Percentiles rank a stretch among this genome's conserved stretches.
phyloP scores from a whole-genome alignment of 345 rosid species.

The Moricandia arvensis region DNA sequence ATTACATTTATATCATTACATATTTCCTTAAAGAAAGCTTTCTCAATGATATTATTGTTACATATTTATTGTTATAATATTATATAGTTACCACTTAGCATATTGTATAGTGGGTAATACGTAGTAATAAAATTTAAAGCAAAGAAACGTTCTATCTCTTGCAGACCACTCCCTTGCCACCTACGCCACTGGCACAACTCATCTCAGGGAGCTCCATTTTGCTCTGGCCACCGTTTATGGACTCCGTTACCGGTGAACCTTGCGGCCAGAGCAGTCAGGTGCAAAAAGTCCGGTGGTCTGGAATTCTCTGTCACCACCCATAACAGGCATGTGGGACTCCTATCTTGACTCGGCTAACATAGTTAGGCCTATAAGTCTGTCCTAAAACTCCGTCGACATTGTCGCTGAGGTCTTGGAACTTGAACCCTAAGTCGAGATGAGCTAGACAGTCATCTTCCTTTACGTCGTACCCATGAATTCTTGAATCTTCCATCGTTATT shows the following conservation, averaged over 20 bases:
- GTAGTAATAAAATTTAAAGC: not conserved
- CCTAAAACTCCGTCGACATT: slow-evolving; percentile 63
- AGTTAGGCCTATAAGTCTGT: slow-evolving; percentile 52
- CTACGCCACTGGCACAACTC: slow-evolving; percentile 47
- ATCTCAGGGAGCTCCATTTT: slow-evolving; percentile 39
- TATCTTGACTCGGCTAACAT: slow-evolving; percentile 56
- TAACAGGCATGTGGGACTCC: slow-evolving; percentile 61
- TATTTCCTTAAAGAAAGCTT: not conserved
- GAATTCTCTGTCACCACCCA: slow-evolving; percentile 60
- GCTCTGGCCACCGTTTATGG: not conserved
- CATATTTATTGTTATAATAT: not conserved
- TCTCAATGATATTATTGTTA: not conserved
- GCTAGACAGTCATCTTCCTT: slow-evolving; percentile 60
- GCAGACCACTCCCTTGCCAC: slow-evolving; percentile 54
- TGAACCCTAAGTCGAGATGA: slow-evolving; percentile 67
- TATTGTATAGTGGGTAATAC: slow-evolving; percentile 2
- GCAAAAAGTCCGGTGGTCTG: slow-evolving; percentile 49
- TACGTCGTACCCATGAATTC: slow-evolving; percentile 57
- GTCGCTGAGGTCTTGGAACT: slow-evolving; percentile 49
- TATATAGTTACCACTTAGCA: not conserved
- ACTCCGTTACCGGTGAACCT: slow-evolving; percentile 33
- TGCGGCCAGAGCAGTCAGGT: slow-evolving; percentile 54
- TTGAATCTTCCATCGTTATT: slow-evolving; percentile 54
- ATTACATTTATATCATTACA: not conserved
- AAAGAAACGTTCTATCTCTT: slow-evolving; percentile 41